phyloP scores from a whole-genome alignment of 2,329 filamentous ascomycete genomes.

The Emmonsia crescens region DNA sequence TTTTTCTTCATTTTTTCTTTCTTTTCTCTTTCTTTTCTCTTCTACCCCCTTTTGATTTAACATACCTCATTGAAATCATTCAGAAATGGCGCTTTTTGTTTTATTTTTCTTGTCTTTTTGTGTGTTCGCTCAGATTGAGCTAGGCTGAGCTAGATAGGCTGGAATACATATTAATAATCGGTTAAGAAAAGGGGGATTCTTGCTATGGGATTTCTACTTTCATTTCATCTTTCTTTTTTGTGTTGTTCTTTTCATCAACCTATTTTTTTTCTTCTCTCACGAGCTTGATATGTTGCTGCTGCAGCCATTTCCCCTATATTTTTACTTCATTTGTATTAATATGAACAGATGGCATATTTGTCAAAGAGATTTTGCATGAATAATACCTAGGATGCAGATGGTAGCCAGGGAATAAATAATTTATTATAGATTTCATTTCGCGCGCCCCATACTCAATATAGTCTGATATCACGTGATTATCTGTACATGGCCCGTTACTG shows the following conservation, averaged over 20 bases:
- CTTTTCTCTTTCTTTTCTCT: neutral
- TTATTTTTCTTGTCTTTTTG: slow-evolving; percentile 13
- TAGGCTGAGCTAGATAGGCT: too few relatives aligned
- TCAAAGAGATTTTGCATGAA: too few relatives aligned
- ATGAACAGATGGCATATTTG: too few relatives aligned
- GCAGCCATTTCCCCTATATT: too few relatives aligned
- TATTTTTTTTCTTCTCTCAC: neutral
- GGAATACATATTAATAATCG: too few relatives aligned
- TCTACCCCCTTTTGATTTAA: neutral
- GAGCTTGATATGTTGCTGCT: neutral
- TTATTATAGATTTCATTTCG: too few relatives aligned
- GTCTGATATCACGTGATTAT: too few relatives aligned
- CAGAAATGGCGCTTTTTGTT: slow-evolving; percentile 9
- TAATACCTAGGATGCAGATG: too few relatives aligned
- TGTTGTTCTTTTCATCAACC: neutral
- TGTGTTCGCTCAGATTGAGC: neutral
- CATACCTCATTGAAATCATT: neutral
- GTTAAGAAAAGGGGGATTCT: too few relatives aligned
- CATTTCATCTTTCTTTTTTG: neutral
- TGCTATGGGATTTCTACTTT: neutral
- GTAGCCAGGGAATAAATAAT: too few relatives aligned
- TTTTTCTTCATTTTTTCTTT: neutral
- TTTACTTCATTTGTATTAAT: neutral
- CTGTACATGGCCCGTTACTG: too few relatives aligned
- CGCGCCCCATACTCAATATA: too few relatives aligned